Evolutionary conservation across 1,139 yeast species (phyloP).

Genomic region (Magnusiomyces fungicola): DNA sequence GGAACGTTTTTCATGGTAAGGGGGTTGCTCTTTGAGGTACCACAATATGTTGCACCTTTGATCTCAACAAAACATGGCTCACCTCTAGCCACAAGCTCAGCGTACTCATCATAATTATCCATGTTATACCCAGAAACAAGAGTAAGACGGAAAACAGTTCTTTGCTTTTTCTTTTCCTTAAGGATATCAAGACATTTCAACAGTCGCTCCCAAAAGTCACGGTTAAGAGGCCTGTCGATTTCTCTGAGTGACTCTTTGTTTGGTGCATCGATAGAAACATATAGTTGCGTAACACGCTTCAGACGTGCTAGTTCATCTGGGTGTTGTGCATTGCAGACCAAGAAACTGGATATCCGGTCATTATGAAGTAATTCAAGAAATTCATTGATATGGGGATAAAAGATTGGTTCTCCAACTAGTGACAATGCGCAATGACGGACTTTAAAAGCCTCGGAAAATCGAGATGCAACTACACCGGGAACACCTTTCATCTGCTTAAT

Average conservation of each 20-base stretch:
- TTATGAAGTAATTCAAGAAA: slow-evolving; percentile 75
- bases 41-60: slow-evolving; percentile 93
- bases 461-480: slow-evolving; percentile 84
- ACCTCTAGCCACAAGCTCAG: slow-evolving; percentile 78
- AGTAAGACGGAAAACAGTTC: slow-evolving; percentile 87
- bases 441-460: slow-evolving; percentile 84
- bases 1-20: slow-evolving; percentile 94
- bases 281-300: slow-evolving; percentile 76
- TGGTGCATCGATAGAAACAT: slow-evolving; percentile 90
- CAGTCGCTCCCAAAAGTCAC: slow-evolving; percentile 91
- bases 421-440: slow-evolving; percentile 90
- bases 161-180: slow-evolving; percentile 69
- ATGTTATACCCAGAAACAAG: slow-evolving; percentile 89
- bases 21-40: slow-evolving; percentile 76
- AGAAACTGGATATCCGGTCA: slow-evolving; percentile 70
- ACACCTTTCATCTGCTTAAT: slow-evolving; percentile 94
- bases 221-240: slow-evolving; percentile 81
- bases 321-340: slow-evolving; percentile 94
- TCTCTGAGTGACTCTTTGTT: slow-evolving; percentile 70
- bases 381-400: slow-evolving; percentile 84
- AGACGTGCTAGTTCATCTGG: slow-evolving; percentile 70
- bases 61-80: slow-evolving; percentile 84
- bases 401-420: slow-evolving; percentile 89
- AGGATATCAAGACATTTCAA: slow-evolving; percentile 73
- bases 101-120: slow-evolving; percentile 77